Evolutionary conservation across 768 basidiomycete genomes (phyloP).

Genomic region (Macrocybe gigantea): DNA sequence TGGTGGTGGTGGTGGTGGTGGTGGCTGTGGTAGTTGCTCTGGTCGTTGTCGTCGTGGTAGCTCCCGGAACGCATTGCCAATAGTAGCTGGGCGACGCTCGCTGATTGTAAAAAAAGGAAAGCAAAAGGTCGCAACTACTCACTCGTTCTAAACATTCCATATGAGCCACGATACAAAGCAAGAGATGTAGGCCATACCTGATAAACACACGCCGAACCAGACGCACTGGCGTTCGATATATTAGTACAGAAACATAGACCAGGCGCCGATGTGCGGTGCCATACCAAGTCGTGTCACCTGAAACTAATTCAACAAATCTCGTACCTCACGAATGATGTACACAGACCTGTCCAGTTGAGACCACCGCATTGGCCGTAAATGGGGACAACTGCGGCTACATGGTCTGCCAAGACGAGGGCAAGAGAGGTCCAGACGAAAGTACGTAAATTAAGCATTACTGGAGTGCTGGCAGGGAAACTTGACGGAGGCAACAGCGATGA

Average conservation of each 20-base stretch:
- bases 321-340: background rate
- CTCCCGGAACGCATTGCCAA: conserved; percentile 12
- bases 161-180: background rate
- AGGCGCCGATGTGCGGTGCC: background rate
- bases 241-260: background rate
- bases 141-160: no score
- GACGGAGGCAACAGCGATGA: no score
- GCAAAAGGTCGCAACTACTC: no score
- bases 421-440: conserved; percentile 4
- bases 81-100: conserved; percentile 4
- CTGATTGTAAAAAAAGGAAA: no score
- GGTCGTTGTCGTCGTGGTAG: conserved; percentile 5
- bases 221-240: background rate
- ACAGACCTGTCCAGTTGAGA: conserved; percentile 15
- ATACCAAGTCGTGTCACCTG: conserved; percentile 15
- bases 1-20: conserved; percentile 6
- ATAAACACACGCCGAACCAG: conserved; percentile 12
- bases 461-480: no score
- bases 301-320: background rate
- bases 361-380: conserved; percentile 19
- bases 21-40: conserved; percentile 3
- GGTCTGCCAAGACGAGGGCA: conserved; percentile 4
- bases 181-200: conserved; percentile 3
- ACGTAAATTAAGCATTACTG: conserved; percentile 4
- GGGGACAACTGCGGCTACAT: conserved; percentile 12